A percentile compares a stretch with the other conserved stretches of the same genome.
Conservation (phyloP, 2,329 filamentous ascomycete genomes). For the Fusarium euwallaceae region DNA sequence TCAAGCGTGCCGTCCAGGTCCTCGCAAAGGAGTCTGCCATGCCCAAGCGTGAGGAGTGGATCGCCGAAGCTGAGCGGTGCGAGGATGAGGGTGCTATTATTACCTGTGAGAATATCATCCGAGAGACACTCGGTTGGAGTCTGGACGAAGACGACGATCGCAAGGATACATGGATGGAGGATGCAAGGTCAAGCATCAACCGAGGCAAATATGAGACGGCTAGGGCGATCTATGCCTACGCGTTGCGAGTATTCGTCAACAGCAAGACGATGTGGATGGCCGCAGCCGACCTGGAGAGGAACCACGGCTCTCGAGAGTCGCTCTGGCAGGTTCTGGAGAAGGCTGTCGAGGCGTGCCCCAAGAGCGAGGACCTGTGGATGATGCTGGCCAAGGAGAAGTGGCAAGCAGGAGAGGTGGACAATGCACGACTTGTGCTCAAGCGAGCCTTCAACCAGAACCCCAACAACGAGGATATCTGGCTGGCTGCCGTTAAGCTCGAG, state of each 20-base stretch:
- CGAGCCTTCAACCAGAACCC: constrained; percentile 95
- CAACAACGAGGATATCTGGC: constrained; percentile 98
- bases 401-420: constrained; percentile 88
- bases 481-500: constrained; percentile 95
- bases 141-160: constrained; percentile 97
- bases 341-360: constrained; percentile 92
- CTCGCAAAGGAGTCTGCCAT: constrained; percentile 93
- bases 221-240: constrained; percentile 92
- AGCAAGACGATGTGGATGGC: constrained; percentile 91
- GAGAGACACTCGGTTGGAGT: constrained; percentile 92
- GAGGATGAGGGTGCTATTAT: constrained; percentile 90
- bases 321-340: constrained; percentile 90
- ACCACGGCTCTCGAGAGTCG: constrained; percentile 85
- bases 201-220: constrained; percentile 90
- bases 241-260: constrained; percentile 88
- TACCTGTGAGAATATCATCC: constrained; percentile 90
- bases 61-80: constrained; percentile 92
- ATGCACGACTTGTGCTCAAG: constrained; percentile 86
- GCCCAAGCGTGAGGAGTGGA: constrained; percentile 98
- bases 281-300: constrained; percentile 90
- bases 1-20: constrained; percentile 92
- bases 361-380: constrained; percentile 94
- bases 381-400: constrained; percentile 95
- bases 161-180: constrained; percentile 95
- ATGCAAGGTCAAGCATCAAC: constrained; percentile 85